Base-by-base conservation (phyloP, 768 basidiomycete genomes). In the Mycena crocata region DNA sequence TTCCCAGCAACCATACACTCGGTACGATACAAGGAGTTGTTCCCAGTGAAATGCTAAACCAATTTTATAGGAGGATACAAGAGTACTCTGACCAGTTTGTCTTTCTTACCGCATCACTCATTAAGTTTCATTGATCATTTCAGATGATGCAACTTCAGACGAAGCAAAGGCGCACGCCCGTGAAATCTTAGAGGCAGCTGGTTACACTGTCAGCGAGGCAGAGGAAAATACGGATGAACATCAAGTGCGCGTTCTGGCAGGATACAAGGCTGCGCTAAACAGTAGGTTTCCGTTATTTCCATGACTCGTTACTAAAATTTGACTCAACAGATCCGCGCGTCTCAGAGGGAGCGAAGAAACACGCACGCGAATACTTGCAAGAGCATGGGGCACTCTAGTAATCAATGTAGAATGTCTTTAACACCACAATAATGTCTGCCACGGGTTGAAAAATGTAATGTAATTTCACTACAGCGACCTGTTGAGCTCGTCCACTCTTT, bases 261-360 rank as follows among this genome's bases (percentile, higher is more conserved):
- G 87, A 13, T 87, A 87, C 74, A 89, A 89, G 66, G 86, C 88
- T 31, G 82, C 87, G 1, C 71, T 89, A 2, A 68, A 75, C 54
- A 89, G 87, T 87, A 66, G 49, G 83, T 40, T 21, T 35, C 1
- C n/a, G 68, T 23, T 45, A 13, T 0, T 55, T 4, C 21, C 13
- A 10, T 23, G 23, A n/a, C n/a, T 21, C 12, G 37, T 6, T 59
- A 74, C 44, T 28, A 9, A 42, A 4, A 15, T 15, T 15, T 21
- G 13, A 10, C 44, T 15, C n/a, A 14, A 10, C 44, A 86, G 85
- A 86, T 58, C 80, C 84, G 23, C 78, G 78, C 21, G 85, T 86
- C 1, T 86, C 85, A 1, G 75, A 77, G 17, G 85, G 73, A 26
- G 85, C 86, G 17, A 88, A 88, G 73, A 59, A 77, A 37, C 86